Evolutionary conservation across 345 rosid genomes (phyloP).

Genomic region (Tarenaya hassleriana): DNA sequence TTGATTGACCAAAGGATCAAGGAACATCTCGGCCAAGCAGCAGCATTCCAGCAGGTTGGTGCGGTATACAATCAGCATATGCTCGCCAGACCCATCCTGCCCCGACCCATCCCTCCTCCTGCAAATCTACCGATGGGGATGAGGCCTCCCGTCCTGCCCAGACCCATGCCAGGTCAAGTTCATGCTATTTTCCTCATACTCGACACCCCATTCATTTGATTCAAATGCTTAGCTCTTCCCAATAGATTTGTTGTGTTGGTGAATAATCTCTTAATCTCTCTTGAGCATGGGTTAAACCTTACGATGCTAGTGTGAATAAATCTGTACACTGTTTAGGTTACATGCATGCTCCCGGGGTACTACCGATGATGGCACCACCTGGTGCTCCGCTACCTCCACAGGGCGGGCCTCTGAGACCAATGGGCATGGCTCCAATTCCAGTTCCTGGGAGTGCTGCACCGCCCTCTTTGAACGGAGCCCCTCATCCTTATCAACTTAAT

Average conservation of each 20-base stretch:
- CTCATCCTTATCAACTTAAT: conserved; percentile 49
- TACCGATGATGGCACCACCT: conserved; percentile 73
- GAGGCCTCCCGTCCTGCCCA: conserved; percentile 80
- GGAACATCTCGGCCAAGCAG: conserved; percentile 90
- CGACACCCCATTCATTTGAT: neutral
- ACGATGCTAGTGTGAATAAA: neutral
- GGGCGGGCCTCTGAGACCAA: conserved; percentile 68
- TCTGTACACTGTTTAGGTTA: conserved; percentile 31
- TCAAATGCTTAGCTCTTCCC: neutral
- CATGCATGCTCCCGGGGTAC: conserved; percentile 48
- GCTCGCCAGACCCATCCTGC: conserved; percentile 71
- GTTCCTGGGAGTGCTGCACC: conserved; percentile 55
- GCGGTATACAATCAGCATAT: conserved; percentile 83
- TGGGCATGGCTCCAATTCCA: conserved; percentile 36
- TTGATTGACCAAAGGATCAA: conserved; percentile 91
- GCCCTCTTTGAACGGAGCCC: conserved; percentile 42
- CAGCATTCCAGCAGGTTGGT: conserved; percentile 85
- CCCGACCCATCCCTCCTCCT: conserved; percentile 63
- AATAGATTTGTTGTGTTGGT: neutral
- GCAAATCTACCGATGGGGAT: conserved; percentile 52
- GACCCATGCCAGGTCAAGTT: conserved; percentile 58
- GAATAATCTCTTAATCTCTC: neutral
- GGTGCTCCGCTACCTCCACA: conserved; percentile 88
- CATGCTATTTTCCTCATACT: neutral
- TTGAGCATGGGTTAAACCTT: neutral